A percentile compares a stretch with the other conserved stretches of the same genome.
Evolutionary conservation across 2,329 filamentous ascomycete genomes (phyloP).

Genomic region (Ophiostoma piceae): DNA sequence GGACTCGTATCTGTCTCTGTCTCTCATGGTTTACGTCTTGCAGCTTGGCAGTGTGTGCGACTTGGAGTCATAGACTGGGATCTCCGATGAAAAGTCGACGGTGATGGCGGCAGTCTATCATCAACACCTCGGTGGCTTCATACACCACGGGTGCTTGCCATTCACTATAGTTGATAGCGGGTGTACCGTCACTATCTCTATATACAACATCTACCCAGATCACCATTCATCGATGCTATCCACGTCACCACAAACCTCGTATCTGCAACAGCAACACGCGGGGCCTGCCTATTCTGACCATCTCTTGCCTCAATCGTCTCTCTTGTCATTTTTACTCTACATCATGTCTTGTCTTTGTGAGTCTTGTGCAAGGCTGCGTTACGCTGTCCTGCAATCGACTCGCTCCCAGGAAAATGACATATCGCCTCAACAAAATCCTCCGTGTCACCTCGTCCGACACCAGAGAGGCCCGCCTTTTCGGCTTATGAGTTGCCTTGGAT

Average conservation of each 20-base stretch:
- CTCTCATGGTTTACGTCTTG: background rate
- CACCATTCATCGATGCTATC: background rate
- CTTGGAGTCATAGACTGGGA: background rate
- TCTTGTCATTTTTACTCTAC: too few relatives aligned
- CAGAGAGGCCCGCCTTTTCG: background rate
- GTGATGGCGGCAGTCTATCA: too few relatives aligned
- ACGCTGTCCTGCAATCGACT: background rate
- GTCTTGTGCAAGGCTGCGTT: slow-evolving; percentile 5
- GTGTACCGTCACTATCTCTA: background rate
- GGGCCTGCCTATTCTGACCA: background rate
- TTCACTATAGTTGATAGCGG: too few relatives aligned
- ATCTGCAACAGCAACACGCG: slow-evolving; percentile 12
- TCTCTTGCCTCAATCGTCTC: too few relatives aligned
- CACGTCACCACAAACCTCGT: background rate
- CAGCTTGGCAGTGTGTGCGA: background rate
- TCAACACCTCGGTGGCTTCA: background rate
- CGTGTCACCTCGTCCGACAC: background rate
- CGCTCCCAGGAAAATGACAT: slow-evolving; percentile 12
- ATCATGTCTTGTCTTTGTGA: too few relatives aligned
- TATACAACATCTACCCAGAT: too few relatives aligned
- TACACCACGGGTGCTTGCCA: background rate
- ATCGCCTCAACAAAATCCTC: slow-evolving; percentile 11
- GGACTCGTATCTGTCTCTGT: too few relatives aligned
- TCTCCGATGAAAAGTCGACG: background rate
- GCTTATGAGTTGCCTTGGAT: too few relatives aligned